Conservation (phyloP, 805 yeast genomes). For the Candida sithepensis region DNA sequence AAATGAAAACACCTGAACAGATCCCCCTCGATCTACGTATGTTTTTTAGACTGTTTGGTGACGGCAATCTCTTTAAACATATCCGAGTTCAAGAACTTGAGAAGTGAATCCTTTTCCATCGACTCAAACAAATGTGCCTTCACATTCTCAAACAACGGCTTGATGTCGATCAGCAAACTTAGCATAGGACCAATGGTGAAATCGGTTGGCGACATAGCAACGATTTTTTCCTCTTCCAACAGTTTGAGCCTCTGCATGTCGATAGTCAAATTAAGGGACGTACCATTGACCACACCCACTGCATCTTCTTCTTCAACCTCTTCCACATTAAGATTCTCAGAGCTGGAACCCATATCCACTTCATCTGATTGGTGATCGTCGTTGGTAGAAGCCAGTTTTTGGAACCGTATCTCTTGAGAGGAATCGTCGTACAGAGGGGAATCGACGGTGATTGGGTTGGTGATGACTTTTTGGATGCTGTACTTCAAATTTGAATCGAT, state of each 20-base stretch:
- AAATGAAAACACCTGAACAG: too few relatives aligned
- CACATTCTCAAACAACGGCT: conserved; percentile 46
- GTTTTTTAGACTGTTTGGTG: not conserved
- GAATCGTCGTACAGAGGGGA: not conserved
- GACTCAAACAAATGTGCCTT: conserved; percentile 47
- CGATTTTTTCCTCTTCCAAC: not conserved
- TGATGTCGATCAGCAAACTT: conserved; percentile 34
- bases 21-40: too few relatives aligned
- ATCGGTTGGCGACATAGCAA: conserved; percentile 32
- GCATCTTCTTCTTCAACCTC: too few relatives aligned
- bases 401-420: not conserved
- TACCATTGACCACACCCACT: not conserved
- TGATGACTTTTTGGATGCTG: conserved; percentile 17
- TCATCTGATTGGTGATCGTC: not conserved
- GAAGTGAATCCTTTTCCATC: conserved; percentile 72
- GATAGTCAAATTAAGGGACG: conserved; percentile 1
- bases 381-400: not conserved
- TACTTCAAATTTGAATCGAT: conserved; percentile 40
- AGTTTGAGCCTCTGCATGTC: conserved; percentile 7
- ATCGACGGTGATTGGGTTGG: conserved; percentile 1
- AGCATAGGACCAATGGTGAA: conserved; percentile 32
- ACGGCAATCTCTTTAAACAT: conserved; percentile 31
- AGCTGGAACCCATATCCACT: not conserved
- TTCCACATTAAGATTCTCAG: too few relatives aligned
- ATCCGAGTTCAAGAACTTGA: conserved; percentile 55